phyloP scores from a whole-genome alignment of 192 early-diverging fungal species.

The Coemansia sp. region DNA sequence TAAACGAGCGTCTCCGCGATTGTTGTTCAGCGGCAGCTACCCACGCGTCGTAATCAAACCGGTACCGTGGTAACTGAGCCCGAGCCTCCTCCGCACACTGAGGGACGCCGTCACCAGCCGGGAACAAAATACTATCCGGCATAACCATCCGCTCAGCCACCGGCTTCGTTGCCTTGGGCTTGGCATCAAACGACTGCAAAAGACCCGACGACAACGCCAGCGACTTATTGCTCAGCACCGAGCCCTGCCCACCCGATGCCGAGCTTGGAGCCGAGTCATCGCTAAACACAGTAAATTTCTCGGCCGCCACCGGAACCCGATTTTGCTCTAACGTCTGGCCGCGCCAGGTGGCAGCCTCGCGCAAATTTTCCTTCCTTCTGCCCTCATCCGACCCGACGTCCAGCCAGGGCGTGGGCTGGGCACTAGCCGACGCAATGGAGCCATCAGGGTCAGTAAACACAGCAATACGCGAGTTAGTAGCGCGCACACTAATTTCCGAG shows the following conservation, averaged over 20 bases:
- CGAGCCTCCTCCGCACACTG: conserved; percentile 49
- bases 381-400: conserved; percentile 64
- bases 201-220: conserved; percentile 4
- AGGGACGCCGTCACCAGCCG: conserved; percentile 21
- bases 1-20: not conserved
- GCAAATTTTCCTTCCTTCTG: conserved; percentile 72
- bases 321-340: conserved; percentile 62
- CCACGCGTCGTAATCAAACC: conserved; percentile 34
- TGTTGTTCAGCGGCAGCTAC: not conserved
- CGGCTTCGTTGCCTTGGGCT: not conserved
- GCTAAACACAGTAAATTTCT: conserved; percentile 48
- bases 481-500: no score
- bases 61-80: conserved; percentile 29
- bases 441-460: conserved; percentile 43
- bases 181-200: conserved; percentile 9
- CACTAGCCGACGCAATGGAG: not conserved
- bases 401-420: conserved; percentile 47
- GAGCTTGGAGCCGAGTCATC: not conserved
- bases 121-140: conserved; percentile 33
- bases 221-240: not conserved
- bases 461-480: conserved; percentile 34
- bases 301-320: conserved; percentile 2
- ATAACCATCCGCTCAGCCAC: conserved; percentile 44
- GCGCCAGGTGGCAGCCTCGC: conserved; percentile 64
- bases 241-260: not conserved